Percentiles rank a stretch among this genome's conserved stretches.
phyloP scores from a whole-genome alignment of 2,329 filamentous ascomycete species.

The Fusarium udum region DNA sequence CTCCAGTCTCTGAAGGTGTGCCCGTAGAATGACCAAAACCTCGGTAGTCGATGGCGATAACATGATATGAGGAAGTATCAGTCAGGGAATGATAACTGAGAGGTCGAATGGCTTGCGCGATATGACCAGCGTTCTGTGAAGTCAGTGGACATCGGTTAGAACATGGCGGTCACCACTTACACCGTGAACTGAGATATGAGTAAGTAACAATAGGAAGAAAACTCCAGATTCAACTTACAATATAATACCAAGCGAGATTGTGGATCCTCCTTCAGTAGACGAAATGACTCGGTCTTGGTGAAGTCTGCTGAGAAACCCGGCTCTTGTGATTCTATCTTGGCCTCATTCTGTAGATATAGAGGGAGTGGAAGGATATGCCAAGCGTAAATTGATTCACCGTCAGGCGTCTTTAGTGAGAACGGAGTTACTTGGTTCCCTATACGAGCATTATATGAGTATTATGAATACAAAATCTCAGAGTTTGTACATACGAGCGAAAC shows the following conservation, averaged over 20 bases:
- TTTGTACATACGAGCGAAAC: constrained; percentile 76
- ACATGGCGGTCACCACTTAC: constrained; percentile 53
- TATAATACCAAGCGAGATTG: constrained; percentile 71
- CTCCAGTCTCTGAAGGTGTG: constrained; percentile 79
- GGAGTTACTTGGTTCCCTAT: constrained; percentile 87
- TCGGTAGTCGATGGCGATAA: constrained; percentile 90
- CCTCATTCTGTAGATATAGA: constrained; percentile 77
- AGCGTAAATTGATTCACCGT: constrained; percentile 81
- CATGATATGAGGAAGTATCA: constrained; percentile 77
- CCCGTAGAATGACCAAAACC: constrained; percentile 86
- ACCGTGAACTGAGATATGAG: constrained; percentile 63
- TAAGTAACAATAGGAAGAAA: constrained; percentile 8
- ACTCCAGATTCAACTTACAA: constrained; percentile 55
- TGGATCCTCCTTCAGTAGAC: constrained; percentile 69
- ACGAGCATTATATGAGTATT: constrained; percentile 6
- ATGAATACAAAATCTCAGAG: not conserved
- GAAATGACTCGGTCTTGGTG: constrained; percentile 66
- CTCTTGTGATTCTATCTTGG: constrained; percentile 62
- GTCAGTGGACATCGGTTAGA: constrained; percentile 25
- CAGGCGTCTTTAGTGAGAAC: constrained; percentile 78
- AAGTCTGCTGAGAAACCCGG: constrained; percentile 63
- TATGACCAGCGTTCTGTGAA: constrained; percentile 80
- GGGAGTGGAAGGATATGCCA: constrained; percentile 91
- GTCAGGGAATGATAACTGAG: constrained; percentile 81
- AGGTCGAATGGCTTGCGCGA: constrained; percentile 81